These are phyloP conservation scores for Ogataea siamensis DNA, from an alignment of 805 yeast species.

Conservation along the genomic window DNA sequence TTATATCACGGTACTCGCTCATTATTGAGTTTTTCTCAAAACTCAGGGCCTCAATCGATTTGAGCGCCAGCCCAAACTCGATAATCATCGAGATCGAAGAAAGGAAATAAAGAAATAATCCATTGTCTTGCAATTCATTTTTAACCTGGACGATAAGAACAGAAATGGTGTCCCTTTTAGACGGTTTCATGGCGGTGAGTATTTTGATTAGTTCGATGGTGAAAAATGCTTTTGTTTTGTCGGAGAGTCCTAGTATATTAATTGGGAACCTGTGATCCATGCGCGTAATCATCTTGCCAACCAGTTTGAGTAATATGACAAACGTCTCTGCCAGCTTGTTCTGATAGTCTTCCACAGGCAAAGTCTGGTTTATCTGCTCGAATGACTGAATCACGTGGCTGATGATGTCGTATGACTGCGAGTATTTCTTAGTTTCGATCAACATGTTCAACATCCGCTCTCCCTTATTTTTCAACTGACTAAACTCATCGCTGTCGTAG, in stretches of 20 bases:
- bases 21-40: conserved; percentile 19
- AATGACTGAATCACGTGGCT: conserved; percentile 21
- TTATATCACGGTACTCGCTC: conserved; percentile 13
- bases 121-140: conserved; percentile 27
- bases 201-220: conserved; percentile 23
- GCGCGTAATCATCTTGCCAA: conserved; percentile 22
- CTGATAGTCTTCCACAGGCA: conserved; percentile 8
- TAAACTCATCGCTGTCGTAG: conserved; percentile 10
- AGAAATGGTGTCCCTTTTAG: conserved; percentile 26
- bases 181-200: conserved; percentile 23
- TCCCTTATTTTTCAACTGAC: conserved; percentile 30
- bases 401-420: conserved; percentile 21
- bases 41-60: conserved; percentile 15
- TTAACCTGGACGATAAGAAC: conserved; percentile 26
- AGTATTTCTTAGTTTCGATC: conserved; percentile 19
- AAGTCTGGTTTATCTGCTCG: conserved; percentile 6
- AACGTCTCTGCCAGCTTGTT: conserved; percentile 10
- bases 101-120: conserved; percentile 32
- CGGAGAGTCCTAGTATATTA: conserved; percentile 17
- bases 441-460: conserved; percentile 36
- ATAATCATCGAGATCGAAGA: conserved; percentile 26
- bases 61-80: conserved; percentile 27
- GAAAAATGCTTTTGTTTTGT: conserved; percentile 20
- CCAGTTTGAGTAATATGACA: conserved; percentile 17
- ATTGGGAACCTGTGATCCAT: conserved; percentile 15